Percentiles rank a stretch among this genome's conserved stretches.
Evolutionary conservation across 306 rosid genomes (phyloP).

Genomic region (Acacia acuminata): DNA sequence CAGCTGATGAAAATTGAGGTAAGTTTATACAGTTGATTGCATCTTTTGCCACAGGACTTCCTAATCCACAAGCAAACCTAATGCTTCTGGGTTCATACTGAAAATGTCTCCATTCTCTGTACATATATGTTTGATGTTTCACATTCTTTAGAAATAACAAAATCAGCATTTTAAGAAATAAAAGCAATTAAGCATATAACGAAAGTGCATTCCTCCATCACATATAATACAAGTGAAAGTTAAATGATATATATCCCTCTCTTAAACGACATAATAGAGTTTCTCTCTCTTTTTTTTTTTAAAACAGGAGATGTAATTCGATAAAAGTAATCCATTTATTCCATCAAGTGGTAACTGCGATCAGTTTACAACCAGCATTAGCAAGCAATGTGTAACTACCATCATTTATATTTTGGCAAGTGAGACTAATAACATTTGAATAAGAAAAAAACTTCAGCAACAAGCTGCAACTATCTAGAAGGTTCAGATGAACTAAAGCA

Average conservation of each 20-base stretch:
- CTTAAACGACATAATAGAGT: background rate
- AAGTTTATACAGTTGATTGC: constrained; percentile 39
- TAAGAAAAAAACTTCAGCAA: background rate
- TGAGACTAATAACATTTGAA: background rate
- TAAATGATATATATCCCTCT: background rate
- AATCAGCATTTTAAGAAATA: constrained; percentile 12
- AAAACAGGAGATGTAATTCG: background rate
- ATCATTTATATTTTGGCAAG: background rate
- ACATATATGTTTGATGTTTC: constrained; percentile 12
- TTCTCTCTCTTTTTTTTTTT: background rate
- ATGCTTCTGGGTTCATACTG: constrained; percentile 60
- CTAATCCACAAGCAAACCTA: constrained; percentile 51
- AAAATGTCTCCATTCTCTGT: constrained; percentile 82
- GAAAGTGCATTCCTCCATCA: background rate
- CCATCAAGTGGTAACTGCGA: background rate
- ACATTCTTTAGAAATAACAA: constrained; percentile 21
- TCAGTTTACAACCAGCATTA: background rate
- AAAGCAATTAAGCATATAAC: background rate
- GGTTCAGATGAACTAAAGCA: background rate
- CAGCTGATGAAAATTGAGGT: constrained; percentile 76
- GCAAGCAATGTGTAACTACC: background rate
- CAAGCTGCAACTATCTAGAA: background rate
- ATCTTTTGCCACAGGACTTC: constrained; percentile 43
- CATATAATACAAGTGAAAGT: constrained; percentile 7
- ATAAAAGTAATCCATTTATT: background rate